Conservation (phyloP, 176 grass and related monocot species). For the Eleusine coracana region DNA sequence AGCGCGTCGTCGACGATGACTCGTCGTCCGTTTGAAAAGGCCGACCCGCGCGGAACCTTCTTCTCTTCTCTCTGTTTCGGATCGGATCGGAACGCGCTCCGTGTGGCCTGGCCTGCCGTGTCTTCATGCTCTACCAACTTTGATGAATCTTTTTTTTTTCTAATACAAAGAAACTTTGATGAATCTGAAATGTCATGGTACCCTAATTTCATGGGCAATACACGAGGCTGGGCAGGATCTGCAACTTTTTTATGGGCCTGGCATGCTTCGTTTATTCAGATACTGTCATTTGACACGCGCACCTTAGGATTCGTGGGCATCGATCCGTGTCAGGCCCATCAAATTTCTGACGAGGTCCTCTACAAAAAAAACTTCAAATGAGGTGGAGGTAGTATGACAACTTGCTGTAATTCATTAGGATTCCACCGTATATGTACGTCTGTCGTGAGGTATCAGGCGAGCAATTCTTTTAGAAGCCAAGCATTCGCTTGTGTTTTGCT, state of each 20-base stretch:
- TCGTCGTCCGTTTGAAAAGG: not conserved
- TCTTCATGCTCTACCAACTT: not conserved
- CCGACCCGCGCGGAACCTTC: not conserved
- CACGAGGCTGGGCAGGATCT: too few relatives aligned
- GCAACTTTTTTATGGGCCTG: not conserved
- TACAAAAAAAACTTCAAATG: too few relatives aligned
- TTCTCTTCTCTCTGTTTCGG: not conserved
- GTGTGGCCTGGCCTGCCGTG: not conserved
- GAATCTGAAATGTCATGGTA: too few relatives aligned
- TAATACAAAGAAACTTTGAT: too few relatives aligned
- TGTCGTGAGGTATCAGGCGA: too few relatives aligned
- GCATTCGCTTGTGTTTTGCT: not conserved
- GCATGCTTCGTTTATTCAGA: not conserved
- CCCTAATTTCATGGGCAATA: not conserved
- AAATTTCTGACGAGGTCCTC: not conserved
- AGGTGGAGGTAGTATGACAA: too few relatives aligned
- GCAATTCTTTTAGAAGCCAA: not conserved
- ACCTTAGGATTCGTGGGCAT: not conserved
- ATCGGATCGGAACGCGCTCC: not conserved
- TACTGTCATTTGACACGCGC: not conserved
- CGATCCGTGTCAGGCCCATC: not conserved
- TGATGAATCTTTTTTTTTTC: too few relatives aligned
- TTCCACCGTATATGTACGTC: too few relatives aligned
- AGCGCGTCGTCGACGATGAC: constrained; percentile 30
- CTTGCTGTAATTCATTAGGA: too few relatives aligned